A percentile compares a stretch with the other conserved stretches of the same genome.
phyloP scores from a whole-genome alignment of 129 eudicot genomes.

The Saposhnikovia divaricata region DNA sequence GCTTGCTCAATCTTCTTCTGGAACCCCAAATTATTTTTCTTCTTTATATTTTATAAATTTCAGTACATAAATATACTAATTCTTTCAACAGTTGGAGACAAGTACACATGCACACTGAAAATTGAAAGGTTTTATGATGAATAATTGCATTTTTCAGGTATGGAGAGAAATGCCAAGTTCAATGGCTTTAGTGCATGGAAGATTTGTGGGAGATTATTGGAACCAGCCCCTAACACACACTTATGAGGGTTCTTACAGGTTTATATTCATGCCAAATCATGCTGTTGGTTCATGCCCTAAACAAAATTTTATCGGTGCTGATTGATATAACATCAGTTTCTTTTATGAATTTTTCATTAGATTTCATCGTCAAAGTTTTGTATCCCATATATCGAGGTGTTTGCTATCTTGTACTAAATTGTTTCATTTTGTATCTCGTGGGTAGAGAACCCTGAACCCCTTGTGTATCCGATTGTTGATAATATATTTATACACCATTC shows the following conservation, averaged over 20 bases:
- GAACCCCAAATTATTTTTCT: too few relatives aligned
- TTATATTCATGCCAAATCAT: neutral
- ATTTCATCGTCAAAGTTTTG: neutral
- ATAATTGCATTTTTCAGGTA: neutral
- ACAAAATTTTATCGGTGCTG: neutral
- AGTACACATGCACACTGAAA: neutral
- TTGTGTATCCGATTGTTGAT: neutral
- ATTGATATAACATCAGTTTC: neutral
- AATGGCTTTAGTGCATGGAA: neutral
- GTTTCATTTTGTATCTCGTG: neutral
- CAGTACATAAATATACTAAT: too few relatives aligned
- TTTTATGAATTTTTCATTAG: neutral
- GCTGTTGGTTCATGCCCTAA: neutral
- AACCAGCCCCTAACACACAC: too few relatives aligned
- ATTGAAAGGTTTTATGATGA: neutral
- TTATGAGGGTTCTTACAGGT: neutral
- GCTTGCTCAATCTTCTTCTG: too few relatives aligned
- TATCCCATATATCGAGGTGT: neutral
- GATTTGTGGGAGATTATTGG: neutral
- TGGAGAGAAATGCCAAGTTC: neutral
- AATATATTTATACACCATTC: neutral
- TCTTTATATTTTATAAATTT: too few relatives aligned
- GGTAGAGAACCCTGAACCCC: neutral
- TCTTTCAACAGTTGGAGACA: neutral
- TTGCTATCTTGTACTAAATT: neutral